Evolutionary conservation across 2,329 filamentous ascomycete genomes (phyloP).

Genomic region (Chalaropsis thielavioides): DNA sequence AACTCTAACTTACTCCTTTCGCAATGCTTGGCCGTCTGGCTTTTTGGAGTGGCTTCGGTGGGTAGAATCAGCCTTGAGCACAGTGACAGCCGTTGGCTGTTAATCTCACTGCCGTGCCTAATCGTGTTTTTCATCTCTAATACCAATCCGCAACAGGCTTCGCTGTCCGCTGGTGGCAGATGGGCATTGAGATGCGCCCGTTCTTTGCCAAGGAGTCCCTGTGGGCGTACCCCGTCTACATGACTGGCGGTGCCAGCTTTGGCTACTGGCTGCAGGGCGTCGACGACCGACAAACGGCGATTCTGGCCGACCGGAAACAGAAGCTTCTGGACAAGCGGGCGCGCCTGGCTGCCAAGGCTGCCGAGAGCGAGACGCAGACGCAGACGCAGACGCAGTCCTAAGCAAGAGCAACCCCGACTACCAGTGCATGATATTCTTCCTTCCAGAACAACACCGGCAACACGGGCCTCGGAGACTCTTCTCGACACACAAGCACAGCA

Average conservation of each 20-base stretch:
- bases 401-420: neutral
- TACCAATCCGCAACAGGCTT: slow-evolving; percentile 46
- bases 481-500: neutral
- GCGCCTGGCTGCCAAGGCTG: slow-evolving; percentile 38
- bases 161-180: slow-evolving; percentile 85
- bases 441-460: neutral
- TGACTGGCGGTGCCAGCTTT: slow-evolving; percentile 71
- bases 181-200: slow-evolving; percentile 96
- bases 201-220: slow-evolving; percentile 73
- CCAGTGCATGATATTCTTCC: neutral
- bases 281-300: slow-evolving; percentile 63
- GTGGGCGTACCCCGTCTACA: slow-evolving; percentile 88
- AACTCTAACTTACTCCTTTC: slow-evolving; percentile 18
- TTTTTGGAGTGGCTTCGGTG: slow-evolving; percentile 90
- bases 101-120: neutral
- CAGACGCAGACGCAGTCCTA: slow-evolving; percentile 11
- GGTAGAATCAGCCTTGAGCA: slow-evolving; percentile 23
- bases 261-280: slow-evolving; percentile 95
- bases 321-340: slow-evolving; percentile 77
- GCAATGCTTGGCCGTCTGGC: slow-evolving; percentile 51
- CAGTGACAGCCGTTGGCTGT: no score
- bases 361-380: slow-evolving; percentile 21
- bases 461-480: neutral
- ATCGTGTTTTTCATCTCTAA: neutral
- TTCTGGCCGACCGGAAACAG: slow-evolving; percentile 66